Evolutionary conservation across 345 rosid genomes (phyloP).

Genomic region (Eucalyptus sideroxylon): DNA sequence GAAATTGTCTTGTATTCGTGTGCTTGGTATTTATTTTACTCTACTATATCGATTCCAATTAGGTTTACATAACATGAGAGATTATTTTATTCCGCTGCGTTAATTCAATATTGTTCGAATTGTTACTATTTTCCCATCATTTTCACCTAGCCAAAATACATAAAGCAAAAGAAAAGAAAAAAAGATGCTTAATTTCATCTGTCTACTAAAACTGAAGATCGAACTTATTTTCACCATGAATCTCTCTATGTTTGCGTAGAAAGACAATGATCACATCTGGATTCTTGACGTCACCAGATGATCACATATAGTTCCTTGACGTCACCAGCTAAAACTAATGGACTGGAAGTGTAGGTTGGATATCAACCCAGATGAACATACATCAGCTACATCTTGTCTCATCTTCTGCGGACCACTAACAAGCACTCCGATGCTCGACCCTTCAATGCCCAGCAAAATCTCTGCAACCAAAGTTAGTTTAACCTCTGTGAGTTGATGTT

Average conservation of each 20-base stretch:
- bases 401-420: slow-evolving; percentile 27
- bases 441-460: slow-evolving; percentile 13
- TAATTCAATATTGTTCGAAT: no score
- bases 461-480: not conserved
- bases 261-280: not conserved
- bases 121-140: no score
- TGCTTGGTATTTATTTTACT: no score
- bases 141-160: not conserved
- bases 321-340: slow-evolving; percentile 43
- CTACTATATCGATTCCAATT: no score
- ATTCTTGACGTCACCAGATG: not conserved
- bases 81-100: no score
- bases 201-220: not conserved
- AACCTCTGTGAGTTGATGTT: not conserved
- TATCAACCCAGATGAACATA: slow-evolving; percentile 20
- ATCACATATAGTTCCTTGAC: not conserved
- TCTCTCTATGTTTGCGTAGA: not conserved
- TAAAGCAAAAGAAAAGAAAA: not conserved
- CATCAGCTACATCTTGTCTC: slow-evolving; percentile 29
- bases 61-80: no score
- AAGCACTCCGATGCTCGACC: slow-evolving; percentile 21
- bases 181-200: not conserved
- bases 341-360: slow-evolving; percentile 28
- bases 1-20: rapidly evolving
- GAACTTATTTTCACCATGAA: not conserved